A percentile compares a stretch with the other conserved stretches of the same genome.
Evolutionary conservation across 768 basidiomycete genomes (phyloP).

Genomic region (Hericium erinaceus): DNA sequence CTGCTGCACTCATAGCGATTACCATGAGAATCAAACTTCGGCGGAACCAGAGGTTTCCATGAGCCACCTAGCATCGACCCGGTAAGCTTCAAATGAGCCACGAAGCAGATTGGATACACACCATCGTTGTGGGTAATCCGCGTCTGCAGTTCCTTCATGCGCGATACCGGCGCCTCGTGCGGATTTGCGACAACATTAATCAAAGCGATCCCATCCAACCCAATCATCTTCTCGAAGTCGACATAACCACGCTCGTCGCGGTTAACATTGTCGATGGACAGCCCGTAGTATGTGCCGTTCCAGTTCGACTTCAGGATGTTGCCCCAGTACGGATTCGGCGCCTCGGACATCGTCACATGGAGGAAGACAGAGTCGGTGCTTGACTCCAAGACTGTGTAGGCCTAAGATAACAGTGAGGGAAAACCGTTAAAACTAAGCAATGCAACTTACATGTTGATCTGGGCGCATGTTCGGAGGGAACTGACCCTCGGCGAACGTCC

Average conservation of each 20-base stretch:
- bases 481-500: constrained; percentile 71
- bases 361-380: constrained; percentile 89
- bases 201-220: constrained; percentile 91
- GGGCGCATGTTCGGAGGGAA: constrained; percentile 91
- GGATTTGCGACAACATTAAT: constrained; percentile 87
- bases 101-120: constrained; percentile 21
- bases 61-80: constrained; percentile 47
- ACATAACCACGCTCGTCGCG: constrained; percentile 82
- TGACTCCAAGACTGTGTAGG: constrained; percentile 92
- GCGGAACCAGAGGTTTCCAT: constrained; percentile 80
- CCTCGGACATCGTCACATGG: constrained; percentile 87
- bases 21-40: constrained; percentile 65
- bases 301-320: constrained; percentile 93
- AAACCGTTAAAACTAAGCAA: background rate
- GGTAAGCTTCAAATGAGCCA: background rate
- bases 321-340: constrained; percentile 72
- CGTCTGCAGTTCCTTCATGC: constrained; percentile 69
- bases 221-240: constrained; percentile 97
- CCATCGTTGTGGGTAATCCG: constrained; percentile 97
- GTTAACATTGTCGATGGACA: constrained; percentile 83
- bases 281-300: constrained; percentile 93
- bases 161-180: constrained; percentile 58
- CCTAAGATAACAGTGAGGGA: constrained; percentile 30
- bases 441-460: constrained; percentile 67
- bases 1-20: constrained; percentile 58